Percentiles rank a stretch among this genome's conserved stretches.
These are phyloP conservation scores for Secale cereale DNA, from an alignment of 176 grass and related monocot species.

Conservation along the genomic window DNA sequence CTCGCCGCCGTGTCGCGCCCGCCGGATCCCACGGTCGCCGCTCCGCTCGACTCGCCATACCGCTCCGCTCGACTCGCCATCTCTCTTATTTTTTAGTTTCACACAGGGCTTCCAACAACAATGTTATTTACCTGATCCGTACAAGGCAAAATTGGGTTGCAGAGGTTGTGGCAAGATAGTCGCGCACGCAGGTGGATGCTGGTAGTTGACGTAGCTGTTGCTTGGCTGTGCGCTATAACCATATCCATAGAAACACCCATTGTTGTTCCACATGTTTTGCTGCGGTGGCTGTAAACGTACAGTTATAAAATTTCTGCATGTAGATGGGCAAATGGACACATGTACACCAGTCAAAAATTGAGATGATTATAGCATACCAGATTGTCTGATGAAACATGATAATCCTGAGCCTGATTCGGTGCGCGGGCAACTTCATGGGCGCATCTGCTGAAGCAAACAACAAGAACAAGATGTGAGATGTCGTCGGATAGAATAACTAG, in stretches of 20 bases:
- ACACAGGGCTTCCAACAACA: no score
- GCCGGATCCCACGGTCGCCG: no score
- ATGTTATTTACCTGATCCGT: not conserved
- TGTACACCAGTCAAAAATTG: not conserved
- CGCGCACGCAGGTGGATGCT: not conserved
- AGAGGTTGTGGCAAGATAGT: not conserved
- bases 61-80: no score
- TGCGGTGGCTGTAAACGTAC: not conserved
- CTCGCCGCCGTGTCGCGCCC: no score
- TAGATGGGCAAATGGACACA: not conserved
- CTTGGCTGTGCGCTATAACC: not conserved
- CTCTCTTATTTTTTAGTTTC: no score
- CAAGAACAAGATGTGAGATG: not conserved
- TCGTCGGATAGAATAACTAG: not conserved
- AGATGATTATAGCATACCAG: not conserved
- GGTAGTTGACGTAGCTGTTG: not conserved
- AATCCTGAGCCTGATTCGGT: not conserved
- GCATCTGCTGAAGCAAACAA: not conserved
- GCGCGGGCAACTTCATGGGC: not conserved
- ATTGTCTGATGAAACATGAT: not conserved
- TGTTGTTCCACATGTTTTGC: not conserved
- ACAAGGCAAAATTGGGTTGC: not conserved
- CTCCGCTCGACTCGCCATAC: no score
- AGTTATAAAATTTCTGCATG: not conserved
- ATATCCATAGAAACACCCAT: not conserved